These are phyloP conservation scores for Arachis monticola DNA, from an alignment of 331 rosid genomes.

Conservation along the genomic window DNA sequence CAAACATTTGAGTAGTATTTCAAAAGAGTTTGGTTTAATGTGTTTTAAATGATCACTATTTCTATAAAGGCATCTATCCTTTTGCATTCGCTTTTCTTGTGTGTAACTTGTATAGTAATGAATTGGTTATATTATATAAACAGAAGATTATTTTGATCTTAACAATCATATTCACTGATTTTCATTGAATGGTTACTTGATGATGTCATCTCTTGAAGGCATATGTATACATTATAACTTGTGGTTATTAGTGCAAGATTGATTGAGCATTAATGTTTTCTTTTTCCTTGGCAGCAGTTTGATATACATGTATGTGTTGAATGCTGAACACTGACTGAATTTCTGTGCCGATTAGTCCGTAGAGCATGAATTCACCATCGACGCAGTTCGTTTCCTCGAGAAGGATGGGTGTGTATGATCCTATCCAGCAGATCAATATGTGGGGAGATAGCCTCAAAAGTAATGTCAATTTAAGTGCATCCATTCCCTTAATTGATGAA, in stretches of 20 bases:
- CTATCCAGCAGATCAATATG: constrained; percentile 81
- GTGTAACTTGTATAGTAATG: constrained; percentile 1
- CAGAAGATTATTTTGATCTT: constrained; percentile 5
- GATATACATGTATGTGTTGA: constrained; percentile 16
- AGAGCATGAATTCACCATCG: constrained; percentile 74
- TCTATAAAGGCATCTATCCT: constrained; percentile 11
- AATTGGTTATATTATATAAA: constrained; percentile 3
- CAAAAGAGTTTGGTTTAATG: not conserved
- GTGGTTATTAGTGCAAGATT: not conserved
- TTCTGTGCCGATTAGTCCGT: constrained; percentile 38
- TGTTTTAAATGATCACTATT: not conserved
- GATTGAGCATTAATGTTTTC: constrained; percentile 11
- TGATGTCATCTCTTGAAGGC: not conserved
- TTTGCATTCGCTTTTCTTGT: not conserved
- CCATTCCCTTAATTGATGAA: constrained; percentile 63
- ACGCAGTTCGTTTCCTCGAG: constrained; percentile 71
- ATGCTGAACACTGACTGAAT: too few relatives aligned
- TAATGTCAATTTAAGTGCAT: constrained; percentile 57
- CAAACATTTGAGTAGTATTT: not conserved
- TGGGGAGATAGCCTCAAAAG: constrained; percentile 85
- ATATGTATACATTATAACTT: not conserved
- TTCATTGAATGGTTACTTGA: constrained; percentile 1
- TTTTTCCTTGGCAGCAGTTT: constrained; percentile 24
- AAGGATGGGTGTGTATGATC: constrained; percentile 86
- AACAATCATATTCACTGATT: not conserved